Evolutionary conservation across 2,329 filamentous ascomycete genomes (phyloP).

Genomic region (Alternaria panax): DNA sequence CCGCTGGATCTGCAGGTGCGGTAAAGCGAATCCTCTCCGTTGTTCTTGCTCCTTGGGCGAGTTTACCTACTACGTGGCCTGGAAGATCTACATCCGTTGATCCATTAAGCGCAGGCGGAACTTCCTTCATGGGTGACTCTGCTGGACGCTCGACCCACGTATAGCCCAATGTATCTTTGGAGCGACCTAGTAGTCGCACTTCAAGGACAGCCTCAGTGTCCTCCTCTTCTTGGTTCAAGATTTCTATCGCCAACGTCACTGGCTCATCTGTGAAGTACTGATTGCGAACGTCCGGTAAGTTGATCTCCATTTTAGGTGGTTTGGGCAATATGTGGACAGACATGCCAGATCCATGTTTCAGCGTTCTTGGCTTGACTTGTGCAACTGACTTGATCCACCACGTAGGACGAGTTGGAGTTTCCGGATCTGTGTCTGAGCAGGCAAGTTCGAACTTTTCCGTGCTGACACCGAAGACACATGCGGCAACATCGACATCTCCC

Average conservation of each 20-base stretch:
- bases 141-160: conserved; percentile 55
- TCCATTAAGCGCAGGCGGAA: conserved; percentile 31
- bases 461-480: conserved; percentile 68
- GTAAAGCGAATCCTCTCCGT: conserved; percentile 50
- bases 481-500: conserved; percentile 74
- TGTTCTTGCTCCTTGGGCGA: conserved; percentile 40
- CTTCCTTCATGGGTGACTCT: conserved; percentile 42
- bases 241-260: conserved; percentile 71
- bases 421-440: conserved; percentile 64
- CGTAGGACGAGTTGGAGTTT: conserved; percentile 28
- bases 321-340: conserved; percentile 80
- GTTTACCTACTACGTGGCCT: conserved; percentile 47
- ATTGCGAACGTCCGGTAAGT: conserved; percentile 65
- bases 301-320: conserved; percentile 88
- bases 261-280: conserved; percentile 88
- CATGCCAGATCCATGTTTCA: conserved; percentile 51
- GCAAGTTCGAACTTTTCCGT: conserved; percentile 72
- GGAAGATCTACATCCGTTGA: conserved; percentile 43
- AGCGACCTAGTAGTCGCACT: conserved; percentile 68
- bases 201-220: conserved; percentile 76
- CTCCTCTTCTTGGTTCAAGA: conserved; percentile 85
- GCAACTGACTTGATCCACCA: conserved; percentile 47
- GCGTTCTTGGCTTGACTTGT: conserved; percentile 36
- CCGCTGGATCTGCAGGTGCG: conserved; percentile 55
- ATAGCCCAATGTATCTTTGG: conserved; percentile 55